phyloP scores from a whole-genome alignment of 2,329 filamentous ascomycete species.

The Elsinoe arachidis region DNA sequence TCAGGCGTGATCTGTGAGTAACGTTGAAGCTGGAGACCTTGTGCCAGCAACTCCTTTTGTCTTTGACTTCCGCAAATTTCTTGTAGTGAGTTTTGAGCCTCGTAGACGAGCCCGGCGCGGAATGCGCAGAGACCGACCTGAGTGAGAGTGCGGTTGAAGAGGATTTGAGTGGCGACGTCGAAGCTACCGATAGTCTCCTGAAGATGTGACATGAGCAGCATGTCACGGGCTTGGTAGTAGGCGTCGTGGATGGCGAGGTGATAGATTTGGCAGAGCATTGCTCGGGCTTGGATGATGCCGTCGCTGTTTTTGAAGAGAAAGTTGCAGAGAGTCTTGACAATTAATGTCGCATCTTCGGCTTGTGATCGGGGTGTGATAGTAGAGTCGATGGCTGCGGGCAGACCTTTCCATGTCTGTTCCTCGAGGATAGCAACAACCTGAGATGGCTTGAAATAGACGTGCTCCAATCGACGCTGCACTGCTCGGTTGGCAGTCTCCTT shows the following conservation, averaged over 20 bases:
- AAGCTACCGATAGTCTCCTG: conserved; percentile 96
- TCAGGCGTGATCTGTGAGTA: conserved; percentile 95
- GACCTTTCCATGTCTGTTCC: conserved; percentile 82
- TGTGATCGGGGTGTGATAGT: conserved; percentile 66
- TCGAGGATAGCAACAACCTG: conserved; percentile 90
- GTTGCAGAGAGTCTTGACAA: conserved; percentile 83
- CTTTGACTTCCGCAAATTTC: conserved; percentile 96
- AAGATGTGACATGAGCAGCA: conserved; percentile 99
- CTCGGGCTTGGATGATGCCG: conserved; percentile 88
- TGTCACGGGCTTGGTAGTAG: conserved; percentile 95
- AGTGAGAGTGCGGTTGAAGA: conserved; percentile 96
- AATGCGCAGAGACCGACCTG: conserved; percentile 98
- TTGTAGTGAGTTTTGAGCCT: conserved; percentile 93
- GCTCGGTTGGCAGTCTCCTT: conserved; percentile 89
- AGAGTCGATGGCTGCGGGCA: conserved; percentile 64
- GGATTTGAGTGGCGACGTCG: conserved; percentile 92
- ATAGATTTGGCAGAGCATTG: conserved; percentile 98
- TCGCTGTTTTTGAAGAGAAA: conserved; percentile 93
- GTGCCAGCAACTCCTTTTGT: conserved; percentile 94
- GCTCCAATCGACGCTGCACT: conserved; percentile 87
- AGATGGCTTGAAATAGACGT: conserved; percentile 98
- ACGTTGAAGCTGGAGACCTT: conserved; percentile 96
- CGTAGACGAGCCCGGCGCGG: conserved; percentile 91
- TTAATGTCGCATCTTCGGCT: conserved; percentile 58
- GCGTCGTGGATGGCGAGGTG: conserved; percentile 95